Evolutionary conservation across 352 stramenopile species (phyloP).

Genomic region (Thraustochytrium striatum): DNA sequence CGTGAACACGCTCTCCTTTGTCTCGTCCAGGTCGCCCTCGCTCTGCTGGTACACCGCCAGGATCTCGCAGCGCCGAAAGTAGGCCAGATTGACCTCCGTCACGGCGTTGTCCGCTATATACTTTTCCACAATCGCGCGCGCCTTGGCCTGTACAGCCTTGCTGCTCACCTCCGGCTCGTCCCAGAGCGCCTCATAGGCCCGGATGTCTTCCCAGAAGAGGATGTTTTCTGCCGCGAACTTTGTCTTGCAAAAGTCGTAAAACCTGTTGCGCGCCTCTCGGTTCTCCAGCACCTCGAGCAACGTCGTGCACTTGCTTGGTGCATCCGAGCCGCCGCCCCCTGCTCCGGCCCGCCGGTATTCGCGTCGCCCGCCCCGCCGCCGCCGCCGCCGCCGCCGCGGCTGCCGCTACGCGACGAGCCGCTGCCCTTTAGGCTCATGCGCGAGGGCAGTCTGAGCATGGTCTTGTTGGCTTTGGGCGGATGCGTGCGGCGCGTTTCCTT

Average conservation of each 20-base stretch:
- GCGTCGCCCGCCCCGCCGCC: background rate
- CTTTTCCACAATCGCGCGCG: constrained; percentile 22
- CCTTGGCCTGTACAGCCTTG: background rate
- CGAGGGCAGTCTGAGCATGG: background rate
- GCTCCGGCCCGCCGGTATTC: background rate
- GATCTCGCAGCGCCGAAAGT: background rate
- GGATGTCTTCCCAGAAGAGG: constrained; percentile 25
- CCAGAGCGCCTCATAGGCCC: constrained; percentile 23
- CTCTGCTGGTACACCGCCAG: background rate
- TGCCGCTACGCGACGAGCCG: background rate
- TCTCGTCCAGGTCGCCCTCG: background rate
- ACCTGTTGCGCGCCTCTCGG: background rate
- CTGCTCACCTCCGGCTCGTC: background rate
- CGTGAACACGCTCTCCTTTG: background rate
- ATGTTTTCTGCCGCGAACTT: constrained; percentile 39
- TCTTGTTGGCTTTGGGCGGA: background rate
- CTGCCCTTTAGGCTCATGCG: background rate
- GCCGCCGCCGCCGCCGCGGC: background rate
- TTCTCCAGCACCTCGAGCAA: background rate
- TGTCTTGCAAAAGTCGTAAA: constrained; percentile 37
- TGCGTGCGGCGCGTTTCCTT: background rate
- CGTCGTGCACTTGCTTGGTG: background rate
- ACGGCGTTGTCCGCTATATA: constrained; percentile 12
- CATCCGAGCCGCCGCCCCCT: background rate
- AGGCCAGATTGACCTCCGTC: constrained; percentile 10